Base-by-base conservation (phyloP, 1,284 basidiomycete genomes). In the Singerocomus inundabilis region DNA sequence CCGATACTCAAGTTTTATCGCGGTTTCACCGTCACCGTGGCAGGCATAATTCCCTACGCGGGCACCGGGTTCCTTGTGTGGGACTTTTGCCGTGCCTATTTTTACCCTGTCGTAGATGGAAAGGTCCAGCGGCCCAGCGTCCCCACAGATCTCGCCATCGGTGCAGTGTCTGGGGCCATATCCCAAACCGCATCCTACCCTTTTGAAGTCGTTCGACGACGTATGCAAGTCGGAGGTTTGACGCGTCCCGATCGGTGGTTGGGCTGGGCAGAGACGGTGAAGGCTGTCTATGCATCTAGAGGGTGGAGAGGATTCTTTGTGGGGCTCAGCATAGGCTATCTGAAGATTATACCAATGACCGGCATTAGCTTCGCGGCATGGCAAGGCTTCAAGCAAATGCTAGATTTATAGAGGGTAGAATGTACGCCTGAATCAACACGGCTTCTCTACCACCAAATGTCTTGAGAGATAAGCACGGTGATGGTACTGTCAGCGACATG, bases 321-420 rank as follows among this genome's bases (percentile, higher is more conserved):
- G 15, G 97, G 97, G 1, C 72, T 99, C 57, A 85, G 85, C 51
- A 93, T 99, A 57, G 97, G 97, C 0, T 97, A 93, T 70, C 64
- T 98, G 51, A 98, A 99, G 75, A 87, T 98, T n/a, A 80, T 98
- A 46, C 96, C 96, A 12, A 98, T 98, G 94, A 97, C 91, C 12
- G 88, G 88, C 48, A 83, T 91, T 48, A 88, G 84, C 66, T 92
- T 82, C 61, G 75, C 84, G 29, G 83, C 83, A 25, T 91, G 89
- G 89, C 85, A 90, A 67, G 76, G 79, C 52, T 78, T 80, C 60
- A 90, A 88, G 70, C 70, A 79, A 42, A 45, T 83, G 33, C 67
- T 91, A 45, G 77, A 75, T 51, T 72, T 84, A 40, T 71, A 70
- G 53, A 51, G 42, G 36, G 33, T 53, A 47, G 51, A 53, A 32